Evolutionary conservation across 2,329 filamentous ascomycete genomes (phyloP), one percentile per base, ranked within the genome.

Genomic region (Trichoderma arundinaceum): DNA sequence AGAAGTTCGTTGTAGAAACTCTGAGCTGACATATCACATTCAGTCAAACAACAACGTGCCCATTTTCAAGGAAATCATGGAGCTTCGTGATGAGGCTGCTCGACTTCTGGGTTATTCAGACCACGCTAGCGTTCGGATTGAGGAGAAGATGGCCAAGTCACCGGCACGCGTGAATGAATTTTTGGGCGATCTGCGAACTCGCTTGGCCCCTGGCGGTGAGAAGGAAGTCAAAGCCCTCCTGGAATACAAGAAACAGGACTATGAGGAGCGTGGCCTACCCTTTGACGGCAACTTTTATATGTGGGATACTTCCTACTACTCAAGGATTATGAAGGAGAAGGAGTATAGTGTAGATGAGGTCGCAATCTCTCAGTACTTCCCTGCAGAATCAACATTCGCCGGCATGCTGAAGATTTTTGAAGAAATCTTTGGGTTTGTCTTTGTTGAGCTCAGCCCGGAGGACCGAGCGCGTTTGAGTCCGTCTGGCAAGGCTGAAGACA

Each of bases 351-450:
- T 95, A 52, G 90, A 94, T 69, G 91, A 94, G 76, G 87, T 89
- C 71, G 86, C 89, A 74, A 91, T 95, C 72, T 88, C 92, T 9
- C 90, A 95, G 77, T 95, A 94, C 78, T 95, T 95, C 79, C 92
- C 92, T 4, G 83, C 94, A 7, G 83, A 88, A 67, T 85, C 87
- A 13, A 92, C 90, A 0, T 88, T 95, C 58, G 83, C 84, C 33
- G 89, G 88, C 65, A 94, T 96, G 92, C 82, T 95, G 54, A 84
- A 88, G 71, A 94, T 94, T 72, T 95, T 95, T 69, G 91, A 95
- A 77, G 84, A 92, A 74, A 83, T 95, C 6, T 92, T 96, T 70
- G 92, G 92, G 15, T 82, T 96, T 41, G 86, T 87, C 5, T 95
- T 95, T 72, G 86, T 94, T 15, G 86, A 94, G 78, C 81, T 95